These are phyloP conservation scores for Candida xyloterini DNA, from an alignment of 805 yeast species.

Conservation along the genomic window DNA sequence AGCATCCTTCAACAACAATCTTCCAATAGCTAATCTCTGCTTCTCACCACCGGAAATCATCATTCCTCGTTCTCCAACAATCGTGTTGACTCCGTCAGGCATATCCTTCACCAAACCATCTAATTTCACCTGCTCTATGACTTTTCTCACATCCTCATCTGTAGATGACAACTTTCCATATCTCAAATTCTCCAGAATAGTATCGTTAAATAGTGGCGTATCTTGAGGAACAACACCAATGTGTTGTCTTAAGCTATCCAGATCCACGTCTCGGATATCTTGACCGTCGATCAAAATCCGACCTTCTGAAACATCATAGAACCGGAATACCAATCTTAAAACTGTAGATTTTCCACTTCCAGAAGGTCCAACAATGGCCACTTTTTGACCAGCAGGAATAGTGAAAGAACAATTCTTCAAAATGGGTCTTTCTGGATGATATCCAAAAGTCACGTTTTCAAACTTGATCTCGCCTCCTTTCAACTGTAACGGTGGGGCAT, in stretches of 20 bases:
- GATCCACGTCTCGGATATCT: constrained; percentile 69
- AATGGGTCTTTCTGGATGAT: constrained; percentile 85
- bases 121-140: constrained; percentile 69
- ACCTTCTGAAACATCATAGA: constrained; percentile 80
- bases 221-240: constrained; percentile 98
- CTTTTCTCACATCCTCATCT: constrained; percentile 65
- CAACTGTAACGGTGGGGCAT: constrained; percentile 60
- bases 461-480: constrained; percentile 76
- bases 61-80: constrained; percentile 96
- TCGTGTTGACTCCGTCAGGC: constrained; percentile 81
- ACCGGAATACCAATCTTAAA: constrained; percentile 77
- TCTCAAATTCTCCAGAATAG: constrained; percentile 81
- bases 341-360: constrained; percentile 96
- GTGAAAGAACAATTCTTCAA: constrained; percentile 75
- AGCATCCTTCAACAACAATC: constrained; percentile 80
- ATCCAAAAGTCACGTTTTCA: constrained; percentile 91
- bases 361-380: constrained; percentile 94
- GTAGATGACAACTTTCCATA: constrained; percentile 77
- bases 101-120: constrained; percentile 58
- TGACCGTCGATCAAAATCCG: constrained; percentile 84
- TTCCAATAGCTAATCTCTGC: constrained; percentile 90
- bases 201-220: constrained; percentile 90
- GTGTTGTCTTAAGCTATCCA: constrained; percentile 68
- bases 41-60: constrained; percentile 99
- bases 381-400: constrained; percentile 86